Conservation (phyloP, 768 basidiomycete species). For the Boletellus sp. region DNA sequence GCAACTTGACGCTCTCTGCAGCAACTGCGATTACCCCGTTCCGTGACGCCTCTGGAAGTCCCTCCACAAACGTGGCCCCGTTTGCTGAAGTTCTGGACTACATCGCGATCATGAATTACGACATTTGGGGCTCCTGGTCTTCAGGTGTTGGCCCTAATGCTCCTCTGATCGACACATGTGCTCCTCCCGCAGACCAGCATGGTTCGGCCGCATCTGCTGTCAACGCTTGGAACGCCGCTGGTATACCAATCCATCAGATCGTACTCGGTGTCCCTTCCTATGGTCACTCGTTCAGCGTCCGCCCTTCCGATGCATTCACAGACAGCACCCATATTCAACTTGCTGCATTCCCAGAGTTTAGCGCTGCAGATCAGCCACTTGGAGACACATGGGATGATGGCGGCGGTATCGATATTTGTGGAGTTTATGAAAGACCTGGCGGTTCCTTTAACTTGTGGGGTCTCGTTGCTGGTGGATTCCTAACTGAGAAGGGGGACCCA, state of each 20-base stretch:
- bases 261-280: slow-evolving; percentile 81
- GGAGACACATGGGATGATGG: slow-evolving; percentile 56
- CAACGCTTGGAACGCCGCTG: slow-evolving; percentile 67
- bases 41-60: slow-evolving; percentile 51
- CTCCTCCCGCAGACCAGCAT: slow-evolving; percentile 47
- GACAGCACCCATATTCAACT: slow-evolving; percentile 35
- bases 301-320: slow-evolving; percentile 35
- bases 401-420: slow-evolving; percentile 53
- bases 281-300: slow-evolving; percentile 66
- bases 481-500: slow-evolving; percentile 30
- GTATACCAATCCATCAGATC: slow-evolving; percentile 66
- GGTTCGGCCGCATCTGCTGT: slow-evolving; percentile 79
- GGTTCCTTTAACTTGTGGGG: slow-evolving; percentile 63
- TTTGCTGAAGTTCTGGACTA: slow-evolving; percentile 71
- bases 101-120: slow-evolving; percentile 65
- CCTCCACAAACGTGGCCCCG: slow-evolving; percentile 64
- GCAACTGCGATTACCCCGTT: slow-evolving; percentile 70
- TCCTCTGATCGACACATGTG: slow-evolving; percentile 76
- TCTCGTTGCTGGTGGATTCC: slow-evolving; percentile 53
- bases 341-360: slow-evolving; percentile 48
- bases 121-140: slow-evolving; percentile 52
- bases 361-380: slow-evolving; percentile 38
- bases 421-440: slow-evolving; percentile 40
- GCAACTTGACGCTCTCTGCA: slow-evolving; percentile 56
- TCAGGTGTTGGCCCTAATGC: slow-evolving; percentile 72